These are phyloP conservation scores for Corynascus novoguineensis DNA, from an alignment of 495 filamentous ascomycete genomes.

Conservation along the genomic window DNA sequence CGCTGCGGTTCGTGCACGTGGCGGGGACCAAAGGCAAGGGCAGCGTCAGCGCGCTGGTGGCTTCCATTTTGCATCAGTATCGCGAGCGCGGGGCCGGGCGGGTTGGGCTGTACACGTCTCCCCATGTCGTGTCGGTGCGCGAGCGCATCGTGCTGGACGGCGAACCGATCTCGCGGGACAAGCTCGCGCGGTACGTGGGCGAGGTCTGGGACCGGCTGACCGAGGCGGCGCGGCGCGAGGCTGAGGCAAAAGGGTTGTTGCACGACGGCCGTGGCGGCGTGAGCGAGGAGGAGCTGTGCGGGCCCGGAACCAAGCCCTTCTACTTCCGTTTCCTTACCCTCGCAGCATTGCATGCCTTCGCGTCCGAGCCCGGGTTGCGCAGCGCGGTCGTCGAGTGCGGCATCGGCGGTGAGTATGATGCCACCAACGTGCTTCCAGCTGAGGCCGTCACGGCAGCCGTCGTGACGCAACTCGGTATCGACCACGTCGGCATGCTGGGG, in stretches of 20 bases:
- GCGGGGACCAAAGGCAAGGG: constrained; percentile 62
- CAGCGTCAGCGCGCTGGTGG: constrained; percentile 44
- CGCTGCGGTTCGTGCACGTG: constrained; percentile 49
- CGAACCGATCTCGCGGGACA: constrained; percentile 40
- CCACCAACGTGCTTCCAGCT: constrained; percentile 41
- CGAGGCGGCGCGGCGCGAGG: constrained; percentile 29
- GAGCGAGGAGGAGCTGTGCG: constrained; percentile 18
- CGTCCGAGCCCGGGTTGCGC: constrained; percentile 34
- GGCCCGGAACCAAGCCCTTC: constrained; percentile 46
- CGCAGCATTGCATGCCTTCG: constrained; percentile 42
- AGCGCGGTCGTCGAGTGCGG: constrained; percentile 45
- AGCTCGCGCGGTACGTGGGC: constrained; percentile 60
- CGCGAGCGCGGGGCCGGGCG: constrained; percentile 20
- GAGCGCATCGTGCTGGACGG: constrained; percentile 62
- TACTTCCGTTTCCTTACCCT: constrained; percentile 54
- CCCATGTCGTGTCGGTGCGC: constrained; percentile 55
- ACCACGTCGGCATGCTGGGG: constrained; percentile 48
- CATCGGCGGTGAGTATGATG: constrained; percentile 49
- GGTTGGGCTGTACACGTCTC: constrained; percentile 63
- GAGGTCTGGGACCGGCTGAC: constrained; percentile 58
- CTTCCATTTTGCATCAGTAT: constrained; percentile 40
- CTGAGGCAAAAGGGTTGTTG: constrained; percentile 2
- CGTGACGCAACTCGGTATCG: constrained; percentile 44
- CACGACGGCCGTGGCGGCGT: background rate
- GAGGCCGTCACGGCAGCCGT: constrained; percentile 35